Evolutionary conservation across 805 yeast genomes (phyloP).

Genomic region (Yarrowia deformans): DNA sequence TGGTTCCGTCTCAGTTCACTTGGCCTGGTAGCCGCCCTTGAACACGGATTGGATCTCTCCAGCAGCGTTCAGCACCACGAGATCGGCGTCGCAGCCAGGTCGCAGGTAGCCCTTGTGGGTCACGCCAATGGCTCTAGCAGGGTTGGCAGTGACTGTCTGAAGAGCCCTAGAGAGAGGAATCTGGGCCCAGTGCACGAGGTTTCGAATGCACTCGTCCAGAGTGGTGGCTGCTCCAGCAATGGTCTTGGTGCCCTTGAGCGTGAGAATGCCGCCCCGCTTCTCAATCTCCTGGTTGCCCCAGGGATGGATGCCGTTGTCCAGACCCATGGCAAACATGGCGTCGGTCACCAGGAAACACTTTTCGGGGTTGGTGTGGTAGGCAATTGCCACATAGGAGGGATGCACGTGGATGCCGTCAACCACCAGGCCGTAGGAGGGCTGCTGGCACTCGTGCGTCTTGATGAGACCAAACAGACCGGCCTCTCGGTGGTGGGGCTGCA

Average conservation of each 20-base stretch:
- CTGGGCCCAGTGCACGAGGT: slow-evolving; percentile 59
- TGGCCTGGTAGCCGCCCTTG: slow-evolving; percentile 56
- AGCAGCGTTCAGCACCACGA: slow-evolving; percentile 55
- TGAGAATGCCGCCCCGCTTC: slow-evolving; percentile 58
- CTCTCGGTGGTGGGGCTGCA: slow-evolving; percentile 63
- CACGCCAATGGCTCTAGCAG: slow-evolving; percentile 59
- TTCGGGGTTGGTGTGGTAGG: slow-evolving; percentile 61
- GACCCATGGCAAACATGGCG: slow-evolving; percentile 65
- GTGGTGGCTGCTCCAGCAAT: slow-evolving; percentile 70
- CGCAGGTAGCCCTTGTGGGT: slow-evolving; percentile 59
- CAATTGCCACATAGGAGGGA: slow-evolving; percentile 59
- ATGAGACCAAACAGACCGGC: slow-evolving; percentile 62
- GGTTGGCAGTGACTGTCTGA: slow-evolving; percentile 62
- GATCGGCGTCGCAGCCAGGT: slow-evolving; percentile 64
- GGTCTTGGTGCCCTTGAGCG: slow-evolving; percentile 61
- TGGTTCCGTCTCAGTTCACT: not conserved
- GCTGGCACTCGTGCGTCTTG: slow-evolving; percentile 33
- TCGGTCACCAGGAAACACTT: slow-evolving; percentile 65
- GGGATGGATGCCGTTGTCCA: slow-evolving; percentile 62
- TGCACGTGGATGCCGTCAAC: slow-evolving; percentile 68
- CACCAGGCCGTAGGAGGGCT: slow-evolving; percentile 62
- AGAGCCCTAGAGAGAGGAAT: slow-evolving; percentile 61
- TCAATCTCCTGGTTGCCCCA: slow-evolving; percentile 59
- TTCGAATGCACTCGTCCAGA: slow-evolving; percentile 59
- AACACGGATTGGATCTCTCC: slow-evolving; percentile 60